Evolutionary conservation across 2,329 filamentous ascomycete species (phyloP).

Genomic region (Epichloe coenophiala): DNA sequence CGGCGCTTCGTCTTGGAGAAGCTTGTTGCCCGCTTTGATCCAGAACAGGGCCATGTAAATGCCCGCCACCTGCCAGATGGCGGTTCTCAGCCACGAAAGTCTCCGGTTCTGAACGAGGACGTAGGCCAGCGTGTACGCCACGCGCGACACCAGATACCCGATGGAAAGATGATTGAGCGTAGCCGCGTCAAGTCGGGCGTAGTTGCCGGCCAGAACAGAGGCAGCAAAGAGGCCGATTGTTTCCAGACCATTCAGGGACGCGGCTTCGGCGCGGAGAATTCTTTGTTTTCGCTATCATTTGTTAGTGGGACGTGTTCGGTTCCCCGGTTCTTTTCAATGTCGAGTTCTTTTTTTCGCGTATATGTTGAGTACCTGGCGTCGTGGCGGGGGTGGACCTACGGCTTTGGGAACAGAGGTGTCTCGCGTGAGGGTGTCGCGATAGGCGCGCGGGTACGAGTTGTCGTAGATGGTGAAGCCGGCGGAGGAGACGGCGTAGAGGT

Average conservation of each 20-base stretch:
- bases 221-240: constrained; percentile 30
- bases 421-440: constrained; percentile 17
- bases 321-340: too few relatives aligned
- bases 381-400: constrained; percentile 7
- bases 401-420: constrained; percentile 18
- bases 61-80: constrained; percentile 25
- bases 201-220: constrained; percentile 31
- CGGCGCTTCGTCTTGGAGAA: background rate
- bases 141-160: constrained; percentile 26
- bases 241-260: constrained; percentile 30
- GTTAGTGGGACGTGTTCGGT: background rate
- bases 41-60: constrained; percentile 24
- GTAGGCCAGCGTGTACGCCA: constrained; percentile 29
- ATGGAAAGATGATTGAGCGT: constrained; percentile 27
- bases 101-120: constrained; percentile 27
- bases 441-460: constrained; percentile 23
- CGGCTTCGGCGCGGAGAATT: constrained; percentile 38
- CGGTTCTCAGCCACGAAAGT: constrained; percentile 23
- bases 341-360: too few relatives aligned
- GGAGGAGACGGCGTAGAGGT: constrained; percentile 1
- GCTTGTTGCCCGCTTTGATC: constrained; percentile 24
- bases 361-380: too few relatives aligned
- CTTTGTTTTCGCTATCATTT: constrained; percentile 35
- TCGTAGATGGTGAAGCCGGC: constrained; percentile 21
- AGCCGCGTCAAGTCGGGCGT: constrained; percentile 21